These are phyloP conservation scores for Pseudonectria foliicola DNA, from an alignment of 2,329 filamentous ascomycete species.

Conservation along the genomic window DNA sequence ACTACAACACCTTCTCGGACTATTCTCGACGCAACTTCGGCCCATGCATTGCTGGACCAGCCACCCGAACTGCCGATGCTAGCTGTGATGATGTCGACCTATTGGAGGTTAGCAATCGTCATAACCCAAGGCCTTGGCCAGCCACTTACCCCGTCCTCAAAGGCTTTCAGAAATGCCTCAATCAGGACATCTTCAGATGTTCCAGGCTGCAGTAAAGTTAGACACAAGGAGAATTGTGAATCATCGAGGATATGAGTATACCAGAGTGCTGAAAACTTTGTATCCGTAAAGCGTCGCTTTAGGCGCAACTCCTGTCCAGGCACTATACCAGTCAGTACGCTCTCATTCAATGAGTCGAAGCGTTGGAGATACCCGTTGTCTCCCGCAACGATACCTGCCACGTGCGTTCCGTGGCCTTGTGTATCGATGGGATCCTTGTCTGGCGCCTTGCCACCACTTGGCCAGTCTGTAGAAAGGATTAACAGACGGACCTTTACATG, in stretches of 20 bases:
- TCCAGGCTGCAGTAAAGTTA: neutral
- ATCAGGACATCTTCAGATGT: conserved; percentile 18
- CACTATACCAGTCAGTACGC: too few relatives aligned
- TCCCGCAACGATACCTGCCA: conserved; percentile 25
- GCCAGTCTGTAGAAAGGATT: conserved; percentile 2
- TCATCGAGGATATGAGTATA: too few relatives aligned
- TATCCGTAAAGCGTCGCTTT: conserved; percentile 21
- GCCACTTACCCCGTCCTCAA: conserved; percentile 27
- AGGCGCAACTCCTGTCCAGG: conserved; percentile 26
- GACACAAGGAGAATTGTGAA: too few relatives aligned
- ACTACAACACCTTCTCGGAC: conserved; percentile 36
- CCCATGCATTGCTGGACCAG: conserved; percentile 23
- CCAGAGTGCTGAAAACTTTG: conserved; percentile 21
- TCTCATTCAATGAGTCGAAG: conserved; percentile 9
- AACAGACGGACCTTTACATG: too few relatives aligned
- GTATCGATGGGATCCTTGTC: conserved; percentile 21
- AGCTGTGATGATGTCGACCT: conserved; percentile 29
- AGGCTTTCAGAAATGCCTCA: conserved; percentile 28
- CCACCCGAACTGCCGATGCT: conserved; percentile 24
- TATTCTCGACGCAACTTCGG: conserved; percentile 24
- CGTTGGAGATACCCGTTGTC: conserved; percentile 3
- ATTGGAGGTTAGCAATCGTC: too few relatives aligned
- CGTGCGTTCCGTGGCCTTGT: conserved; percentile 23
- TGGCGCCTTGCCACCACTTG: conserved; percentile 7
- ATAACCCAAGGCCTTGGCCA: too few relatives aligned